Evolutionary conservation across 2,329 filamentous ascomycete species (phyloP), one percentile per base, ranked within the genome.

Genomic region (Trichophyton mentagrophytes): DNA sequence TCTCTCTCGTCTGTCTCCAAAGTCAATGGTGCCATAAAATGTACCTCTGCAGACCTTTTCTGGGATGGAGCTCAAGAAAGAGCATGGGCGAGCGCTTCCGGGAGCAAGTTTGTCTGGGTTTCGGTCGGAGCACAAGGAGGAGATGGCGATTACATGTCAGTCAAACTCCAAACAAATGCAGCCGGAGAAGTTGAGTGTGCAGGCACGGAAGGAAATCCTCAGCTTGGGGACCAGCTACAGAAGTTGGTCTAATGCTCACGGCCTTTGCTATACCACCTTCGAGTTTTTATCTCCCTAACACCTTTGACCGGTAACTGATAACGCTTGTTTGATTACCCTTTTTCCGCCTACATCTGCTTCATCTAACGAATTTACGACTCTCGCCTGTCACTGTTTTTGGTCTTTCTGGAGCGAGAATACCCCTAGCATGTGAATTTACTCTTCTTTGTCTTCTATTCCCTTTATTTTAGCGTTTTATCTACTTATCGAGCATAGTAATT

Each of bases 41-140:
- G 46, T 13, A 49, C 46, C 11, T 59, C 62, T 20, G 36, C 49
- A 3, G 72, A 73, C 57, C 70, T 73, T 58, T 74, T 70, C 66
- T 79, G 71, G 73, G 71, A 71, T 66, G 77, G 74, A 46, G 69
- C 67, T 42, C 75, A 73, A 66, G 76, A 71, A 67, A 76, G 67
- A 42, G 71, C 66, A 55, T 73, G 68, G 57, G 66, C 66, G 63
- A 72, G 74, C 76, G 73, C 46, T 74, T 67, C 4, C 66, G 71
- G 69, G 71, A 77, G 69, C 3, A 80, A 80, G 66, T 76, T 79
- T 51, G 77, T 77, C 60, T 82, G 80, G 77, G 77, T 78, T 25
- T 78, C 76, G 0, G 76, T 79, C 15, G 77, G 77, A 6, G 74
- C 76, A 20, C 74, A 73, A 22, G 76, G 76, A 60, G 77, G 77